These are phyloP conservation scores for Chaetothyriales sp. DNA, from an alignment of 2,329 filamentous ascomycete genomes.

Conservation along the genomic window DNA sequence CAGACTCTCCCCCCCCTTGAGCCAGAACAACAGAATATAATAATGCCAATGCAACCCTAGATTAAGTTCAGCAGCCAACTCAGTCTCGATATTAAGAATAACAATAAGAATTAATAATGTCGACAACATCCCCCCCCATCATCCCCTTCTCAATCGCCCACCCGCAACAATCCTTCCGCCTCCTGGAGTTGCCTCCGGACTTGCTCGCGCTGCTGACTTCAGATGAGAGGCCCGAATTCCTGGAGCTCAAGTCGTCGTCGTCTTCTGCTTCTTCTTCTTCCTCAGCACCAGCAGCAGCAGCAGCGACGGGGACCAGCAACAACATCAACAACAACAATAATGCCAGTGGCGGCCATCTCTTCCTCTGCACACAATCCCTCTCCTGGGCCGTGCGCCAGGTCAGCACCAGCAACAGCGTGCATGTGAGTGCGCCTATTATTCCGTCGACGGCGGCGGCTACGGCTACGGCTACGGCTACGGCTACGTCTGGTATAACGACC, in stretches of 20 bases:
- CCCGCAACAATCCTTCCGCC: conserved; percentile 39
- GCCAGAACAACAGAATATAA: too few species aligned
- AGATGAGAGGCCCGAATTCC: not conserved
- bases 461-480: not conserved
- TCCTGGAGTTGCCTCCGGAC: conserved; percentile 46
- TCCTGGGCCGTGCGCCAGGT: conserved; percentile 49
- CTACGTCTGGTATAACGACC: too few species aligned
- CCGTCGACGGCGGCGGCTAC: too few species aligned
- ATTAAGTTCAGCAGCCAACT: not conserved
- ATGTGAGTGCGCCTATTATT: conserved; percentile 26
- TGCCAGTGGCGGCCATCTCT: conserved; percentile 16
- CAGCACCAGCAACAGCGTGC: conserved; percentile 49
- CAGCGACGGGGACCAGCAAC: too few species aligned
- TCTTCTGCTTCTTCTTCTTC: conserved; percentile 1
- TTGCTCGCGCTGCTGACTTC: conserved; percentile 35
- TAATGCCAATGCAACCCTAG: too few species aligned
- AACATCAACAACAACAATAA: not conserved
- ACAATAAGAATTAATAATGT: conserved; percentile 18
- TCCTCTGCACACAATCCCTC: conserved; percentile 42
- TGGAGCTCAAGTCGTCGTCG: not conserved
- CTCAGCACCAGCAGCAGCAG: too few species aligned
- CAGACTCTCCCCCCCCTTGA: too few species aligned
- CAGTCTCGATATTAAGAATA: not conserved
- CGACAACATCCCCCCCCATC: conserved; percentile 23
- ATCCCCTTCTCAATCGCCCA: conserved; percentile 27